Base-by-base conservation (phyloP, 2,329 filamentous ascomycete species). In the Trichoderma gracile region DNA sequence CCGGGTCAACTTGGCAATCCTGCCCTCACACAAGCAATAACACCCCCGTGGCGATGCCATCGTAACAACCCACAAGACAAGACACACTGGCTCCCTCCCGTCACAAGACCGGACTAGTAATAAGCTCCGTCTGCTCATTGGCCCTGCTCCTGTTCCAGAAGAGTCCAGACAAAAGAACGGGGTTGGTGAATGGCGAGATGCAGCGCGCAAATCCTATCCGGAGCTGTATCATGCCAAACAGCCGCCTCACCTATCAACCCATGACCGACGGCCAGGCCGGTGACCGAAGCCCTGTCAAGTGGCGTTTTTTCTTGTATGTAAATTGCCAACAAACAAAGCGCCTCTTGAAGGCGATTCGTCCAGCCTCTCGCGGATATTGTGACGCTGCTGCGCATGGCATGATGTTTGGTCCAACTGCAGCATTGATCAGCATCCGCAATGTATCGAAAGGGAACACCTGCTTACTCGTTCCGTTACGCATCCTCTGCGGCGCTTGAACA, bases 251-350 rank as follows among this genome's bases (percentile, higher is more conserved):
- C 42, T 54, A 45, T 53, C 49, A 38, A 14, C 33, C 33, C 33
- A 62, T 62, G 59, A 54, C 59, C 59, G 59, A 54, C 59, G 59
- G 59, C 49, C 40, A 46, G 50, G 49, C 59, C 59, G 58, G 58
- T 61, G 58, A 45, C 47, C 15, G 47, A 53, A 19, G 59, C 59
- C 33, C 33, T 38, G 33, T 38, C 33, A 4, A 40, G 40, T 46
- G 59, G 40, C 59, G 40, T 46, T 33, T 33, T 33, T 10, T 10
- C 12, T 5, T 33, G 30, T 33, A n/a, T n/a, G 47, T 15, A 2
- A 12, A 14, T n/a, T 46, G 21, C 40, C 27, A 38, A 23, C 38
- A 46, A 33, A 50, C n/a, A 15, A 27, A 10, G 8, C 19, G 17
- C 21, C 17, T 50, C 25, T 19, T n/a, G 30, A 23, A 59, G 23